Conservation (phyloP, 768 basidiomycete genomes). For the Xerocomus brunneocitrinus region DNA sequence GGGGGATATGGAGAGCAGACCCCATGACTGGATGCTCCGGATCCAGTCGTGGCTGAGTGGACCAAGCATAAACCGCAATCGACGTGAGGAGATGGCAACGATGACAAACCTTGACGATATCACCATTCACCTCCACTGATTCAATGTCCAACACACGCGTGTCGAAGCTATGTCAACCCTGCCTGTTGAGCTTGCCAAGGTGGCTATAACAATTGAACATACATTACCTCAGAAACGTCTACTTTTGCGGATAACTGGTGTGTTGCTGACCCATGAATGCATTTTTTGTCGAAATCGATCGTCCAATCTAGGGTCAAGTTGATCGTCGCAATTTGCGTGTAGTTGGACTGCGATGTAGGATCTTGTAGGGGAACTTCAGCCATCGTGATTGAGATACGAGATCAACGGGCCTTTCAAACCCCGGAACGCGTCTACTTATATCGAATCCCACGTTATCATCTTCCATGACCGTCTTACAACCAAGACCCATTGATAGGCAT, state of each 20-base stretch:
- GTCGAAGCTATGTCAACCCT: constrained; percentile 42
- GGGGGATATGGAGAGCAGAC: constrained; percentile 59
- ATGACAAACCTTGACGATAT: constrained; percentile 41
- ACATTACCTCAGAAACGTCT: constrained; percentile 42
- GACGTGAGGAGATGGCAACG: background rate
- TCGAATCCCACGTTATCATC: too few species aligned
- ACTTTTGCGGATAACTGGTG: constrained; percentile 40
- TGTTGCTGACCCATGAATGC: constrained; percentile 45
- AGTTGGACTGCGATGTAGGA: constrained; percentile 55
- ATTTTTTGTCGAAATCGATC: constrained; percentile 47
- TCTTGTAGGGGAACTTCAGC: constrained; percentile 25
- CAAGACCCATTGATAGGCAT: too few species aligned
- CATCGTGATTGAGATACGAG: constrained; percentile 9
- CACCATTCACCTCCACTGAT: constrained; percentile 46
- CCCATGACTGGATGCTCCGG: constrained; percentile 69
- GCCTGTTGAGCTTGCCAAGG: background rate
- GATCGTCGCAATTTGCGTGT: constrained; percentile 42
- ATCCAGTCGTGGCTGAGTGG: constrained; percentile 47
- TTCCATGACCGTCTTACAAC: too few species aligned
- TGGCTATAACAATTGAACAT: constrained; percentile 4
- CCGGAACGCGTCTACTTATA: too few species aligned
- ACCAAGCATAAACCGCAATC: background rate
- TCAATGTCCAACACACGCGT: constrained; percentile 50
- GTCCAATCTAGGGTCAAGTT: constrained; percentile 54
- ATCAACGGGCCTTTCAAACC: too few species aligned